Evolutionary conservation across 2,329 filamentous ascomycete species (phyloP).

Genomic region (Penicillium sumatraense): DNA sequence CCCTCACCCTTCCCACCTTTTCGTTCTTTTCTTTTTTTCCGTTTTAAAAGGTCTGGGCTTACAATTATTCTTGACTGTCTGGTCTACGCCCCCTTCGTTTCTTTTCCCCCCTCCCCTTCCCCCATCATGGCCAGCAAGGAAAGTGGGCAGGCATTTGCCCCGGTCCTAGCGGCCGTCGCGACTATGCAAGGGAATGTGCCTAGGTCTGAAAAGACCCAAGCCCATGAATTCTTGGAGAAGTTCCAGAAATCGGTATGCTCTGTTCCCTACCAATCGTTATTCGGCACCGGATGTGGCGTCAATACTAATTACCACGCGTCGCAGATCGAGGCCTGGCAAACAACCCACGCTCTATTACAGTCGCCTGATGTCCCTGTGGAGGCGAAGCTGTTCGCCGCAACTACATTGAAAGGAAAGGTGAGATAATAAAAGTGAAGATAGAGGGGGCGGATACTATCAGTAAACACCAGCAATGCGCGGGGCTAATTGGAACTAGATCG

Average conservation of each 20-base stretch:
- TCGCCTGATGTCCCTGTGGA: slow-evolving; percentile 75
- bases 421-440: slow-evolving; percentile 18
- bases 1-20: slow-evolving; percentile 19
- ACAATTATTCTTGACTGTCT: background rate
- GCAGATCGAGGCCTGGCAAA: slow-evolving; percentile 88
- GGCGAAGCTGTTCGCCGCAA: slow-evolving; percentile 92
- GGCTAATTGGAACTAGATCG: slow-evolving; percentile 68
- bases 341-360: slow-evolving; percentile 84
- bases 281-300: background rate
- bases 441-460: background rate
- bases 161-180: slow-evolving; percentile 83
- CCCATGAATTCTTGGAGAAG: slow-evolving; percentile 86
- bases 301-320: slow-evolving; percentile 13
- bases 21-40: slow-evolving; percentile 21
- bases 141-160: slow-evolving; percentile 75
- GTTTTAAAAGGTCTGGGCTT: background rate
- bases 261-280: slow-evolving; percentile 23
- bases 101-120: background rate
- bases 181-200: slow-evolving; percentile 88
- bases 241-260: slow-evolving; percentile 94
- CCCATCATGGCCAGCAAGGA: slow-evolving; percentile 69
- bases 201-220: slow-evolving; percentile 81
- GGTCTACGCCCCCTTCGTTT: background rate
- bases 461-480: background rate
- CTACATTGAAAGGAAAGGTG: slow-evolving; percentile 98